Evolutionary conservation across 2,329 filamentous ascomycete genomes (phyloP).

Genomic region (Seiridium cupressi): DNA sequence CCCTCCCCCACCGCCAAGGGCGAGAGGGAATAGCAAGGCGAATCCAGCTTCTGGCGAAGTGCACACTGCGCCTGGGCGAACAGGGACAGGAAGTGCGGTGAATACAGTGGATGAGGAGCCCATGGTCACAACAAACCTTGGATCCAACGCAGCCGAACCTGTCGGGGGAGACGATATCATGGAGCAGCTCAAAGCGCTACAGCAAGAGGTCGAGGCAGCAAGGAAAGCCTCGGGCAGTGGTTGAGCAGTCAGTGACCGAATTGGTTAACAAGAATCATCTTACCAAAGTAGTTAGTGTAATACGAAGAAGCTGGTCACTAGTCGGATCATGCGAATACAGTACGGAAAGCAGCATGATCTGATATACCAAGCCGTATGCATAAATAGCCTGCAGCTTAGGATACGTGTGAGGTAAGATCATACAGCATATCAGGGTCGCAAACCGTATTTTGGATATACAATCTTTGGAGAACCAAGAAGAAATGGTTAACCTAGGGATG

Average conservation of each 20-base stretch:
- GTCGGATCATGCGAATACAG: too few species aligned
- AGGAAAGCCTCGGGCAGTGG: neutral
- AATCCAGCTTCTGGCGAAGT: neutral
- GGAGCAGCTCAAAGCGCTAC: neutral
- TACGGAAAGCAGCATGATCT: too few species aligned
- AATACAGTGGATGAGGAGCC: neutral
- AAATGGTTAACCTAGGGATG: too few species aligned
- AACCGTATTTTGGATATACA: too few species aligned
- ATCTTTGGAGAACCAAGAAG: too few species aligned
- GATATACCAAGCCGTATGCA: too few species aligned
- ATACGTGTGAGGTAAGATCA: too few species aligned
- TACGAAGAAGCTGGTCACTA: too few species aligned
- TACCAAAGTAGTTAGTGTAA: too few species aligned
- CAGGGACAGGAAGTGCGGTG: neutral
- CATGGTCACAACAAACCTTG: neutral
- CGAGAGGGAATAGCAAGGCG: constrained; percentile 43
- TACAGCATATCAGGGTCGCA: too few species aligned
- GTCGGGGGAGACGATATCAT: neutral
- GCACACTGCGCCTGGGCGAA: neutral
- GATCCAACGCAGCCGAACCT: neutral
- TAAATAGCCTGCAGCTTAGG: too few species aligned
- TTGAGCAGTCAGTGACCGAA: neutral
- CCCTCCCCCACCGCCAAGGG: constrained; percentile 48
- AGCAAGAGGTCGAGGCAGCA: constrained; percentile 1
- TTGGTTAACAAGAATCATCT: too few species aligned